Base-by-base conservation (phyloP, 345 rosid species). In the Iberis pinnata region DNA sequence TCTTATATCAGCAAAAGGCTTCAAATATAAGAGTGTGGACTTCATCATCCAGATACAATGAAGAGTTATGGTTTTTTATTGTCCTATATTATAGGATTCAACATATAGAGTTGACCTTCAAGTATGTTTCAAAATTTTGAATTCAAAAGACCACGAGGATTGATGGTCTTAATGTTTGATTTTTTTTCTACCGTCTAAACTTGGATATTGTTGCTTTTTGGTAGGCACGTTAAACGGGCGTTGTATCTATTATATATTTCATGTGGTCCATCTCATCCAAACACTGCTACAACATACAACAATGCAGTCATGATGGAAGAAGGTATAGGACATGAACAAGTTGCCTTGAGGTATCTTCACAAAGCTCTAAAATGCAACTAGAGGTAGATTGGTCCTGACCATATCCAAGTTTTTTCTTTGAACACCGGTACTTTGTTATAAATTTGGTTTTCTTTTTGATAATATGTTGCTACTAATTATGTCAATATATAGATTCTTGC, bases 231-330 rank as follows among this genome's bases (percentile, higher is more conserved):
- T 13, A 92, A 92, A 73, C 98, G 97, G 53, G 96, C 97, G 51
- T 74, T 92, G 58, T 88, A 92, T 77, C 98, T 88, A 41, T 70
- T 92, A 50, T 96, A 88, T 76, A 90, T 92, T 36, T 88, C 98
- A 8, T 92, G 98, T 42, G 98, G 96, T 26, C 90, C 96, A 47
- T 92, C 95, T 56, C 98, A 92, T 74, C 98, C 98, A 43, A 92
- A 92, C 57, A 92, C 96, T 65, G 98, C 96, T 61, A 96, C 98
- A 45, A 92, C 98, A 48, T 92, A 92, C 73, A 92, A 88, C 55
- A 92, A 88, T 53, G 95, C 83, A 58, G 98, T 96, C 49, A 92
- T 92, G 98, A 88, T 92, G 98, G 98, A 92, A 82, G 98, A 92
- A 81, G 96, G 98, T 61, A 84, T 92, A 41, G 98, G 98, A 13